A percentile compares a stretch with the other conserved stretches of the same genome.
These are phyloP conservation scores for Viola odorata DNA, from an alignment of 345 rosid genomes.

Conservation along the genomic window DNA sequence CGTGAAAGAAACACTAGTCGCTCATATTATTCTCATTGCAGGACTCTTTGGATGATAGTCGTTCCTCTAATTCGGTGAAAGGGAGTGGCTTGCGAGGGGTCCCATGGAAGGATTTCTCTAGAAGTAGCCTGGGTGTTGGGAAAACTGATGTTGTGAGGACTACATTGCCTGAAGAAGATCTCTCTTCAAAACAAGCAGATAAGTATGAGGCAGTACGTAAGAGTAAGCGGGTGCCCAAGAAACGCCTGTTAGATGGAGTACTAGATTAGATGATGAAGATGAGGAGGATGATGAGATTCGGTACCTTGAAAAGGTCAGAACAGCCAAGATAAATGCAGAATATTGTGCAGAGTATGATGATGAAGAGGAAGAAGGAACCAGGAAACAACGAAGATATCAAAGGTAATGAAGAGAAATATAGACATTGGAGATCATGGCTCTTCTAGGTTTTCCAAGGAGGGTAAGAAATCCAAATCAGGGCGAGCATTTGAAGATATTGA, in stretches of 20 bases:
- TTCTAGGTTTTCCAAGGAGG: constrained; percentile 12
- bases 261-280: constrained; percentile 22
- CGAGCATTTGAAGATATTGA: constrained; percentile 21
- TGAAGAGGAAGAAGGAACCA: constrained; percentile 21
- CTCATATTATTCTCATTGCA: constrained; percentile 3
- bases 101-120: constrained; percentile 18
- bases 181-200: constrained; percentile 18
- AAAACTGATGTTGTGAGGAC: constrained; percentile 20
- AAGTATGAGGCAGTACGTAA: constrained; percentile 21
- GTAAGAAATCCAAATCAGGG: constrained; percentile 19
- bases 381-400: constrained; percentile 22
- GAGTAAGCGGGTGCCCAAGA: constrained; percentile 26
- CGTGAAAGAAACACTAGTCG: not conserved
- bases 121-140: constrained; percentile 18
- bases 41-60: constrained; percentile 19
- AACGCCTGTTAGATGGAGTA: constrained; percentile 17
- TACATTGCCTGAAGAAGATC: constrained; percentile 25
- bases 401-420: constrained; percentile 34
- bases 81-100: constrained; percentile 17
- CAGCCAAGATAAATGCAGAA: constrained; percentile 18
- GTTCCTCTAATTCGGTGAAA: constrained; percentile 18
- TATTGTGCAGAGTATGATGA: constrained; percentile 26
- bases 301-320: constrained; percentile 24
- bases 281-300: constrained; percentile 27
- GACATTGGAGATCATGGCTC: constrained; percentile 14